Conservation (phyloP, 177 flowering plant species). For the Vitis hybrid region DNA sequence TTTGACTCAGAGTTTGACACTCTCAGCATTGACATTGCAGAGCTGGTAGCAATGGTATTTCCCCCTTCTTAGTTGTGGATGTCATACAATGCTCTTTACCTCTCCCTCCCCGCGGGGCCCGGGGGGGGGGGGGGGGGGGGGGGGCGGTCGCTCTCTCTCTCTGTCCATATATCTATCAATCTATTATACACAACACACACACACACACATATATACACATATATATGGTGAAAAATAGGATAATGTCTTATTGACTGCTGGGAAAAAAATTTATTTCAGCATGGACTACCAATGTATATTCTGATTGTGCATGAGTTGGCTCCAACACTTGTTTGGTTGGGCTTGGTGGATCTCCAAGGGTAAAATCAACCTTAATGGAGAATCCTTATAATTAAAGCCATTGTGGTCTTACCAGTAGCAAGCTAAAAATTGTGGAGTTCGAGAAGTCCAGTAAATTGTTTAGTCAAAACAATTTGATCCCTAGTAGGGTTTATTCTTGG, state of each 20-base stretch:
- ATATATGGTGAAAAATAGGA: neutral
- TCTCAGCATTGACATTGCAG: slow-evolving; percentile 75
- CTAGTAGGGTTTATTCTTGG: neutral
- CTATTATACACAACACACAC: no score
- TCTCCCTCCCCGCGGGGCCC: slow-evolving; percentile 2
- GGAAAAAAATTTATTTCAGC: no score
- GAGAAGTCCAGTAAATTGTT: neutral
- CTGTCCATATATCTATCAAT: no score
- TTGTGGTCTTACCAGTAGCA: neutral
- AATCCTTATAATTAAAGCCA: neutral
- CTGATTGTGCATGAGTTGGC: no score
- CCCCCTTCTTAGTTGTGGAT: slow-evolving; percentile 1
- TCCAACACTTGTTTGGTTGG: neutral
- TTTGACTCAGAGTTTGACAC: slow-evolving; percentile 75
- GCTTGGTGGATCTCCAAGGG: no score
- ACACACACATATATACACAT: neutral
- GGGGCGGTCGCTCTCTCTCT: no score
- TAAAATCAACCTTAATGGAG: neutral
- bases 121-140: no score
- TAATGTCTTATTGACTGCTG: no score
- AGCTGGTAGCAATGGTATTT: slow-evolving; percentile 84
- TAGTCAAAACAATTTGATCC: neutral
- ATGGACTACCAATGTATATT: no score
- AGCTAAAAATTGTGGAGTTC: neutral
- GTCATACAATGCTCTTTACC: no score